Conservation (phyloP, 345 rosid genomes). For the Gossypioides kirkii region DNA sequence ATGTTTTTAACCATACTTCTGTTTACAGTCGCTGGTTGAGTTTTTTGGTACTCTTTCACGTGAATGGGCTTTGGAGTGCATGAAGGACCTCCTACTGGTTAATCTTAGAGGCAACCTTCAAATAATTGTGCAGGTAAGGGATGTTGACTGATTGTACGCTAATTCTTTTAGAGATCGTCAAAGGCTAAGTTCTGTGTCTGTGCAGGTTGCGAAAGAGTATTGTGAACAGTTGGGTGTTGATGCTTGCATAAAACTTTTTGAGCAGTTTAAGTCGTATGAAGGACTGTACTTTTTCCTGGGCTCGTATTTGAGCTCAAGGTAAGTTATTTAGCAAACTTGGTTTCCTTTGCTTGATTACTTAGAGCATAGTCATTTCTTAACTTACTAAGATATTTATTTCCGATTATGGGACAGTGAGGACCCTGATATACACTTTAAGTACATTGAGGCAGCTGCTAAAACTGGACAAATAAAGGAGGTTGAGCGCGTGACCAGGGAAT, state of each 20-base stretch:
- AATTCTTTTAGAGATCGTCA: background rate
- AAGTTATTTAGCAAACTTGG: slow-evolving; percentile 9
- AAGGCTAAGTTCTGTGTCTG: slow-evolving; percentile 20
- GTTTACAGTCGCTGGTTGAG: slow-evolving; percentile 85
- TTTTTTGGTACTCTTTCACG: slow-evolving; percentile 96
- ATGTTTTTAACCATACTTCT: slow-evolving; percentile 10
- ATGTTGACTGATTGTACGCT: slow-evolving; percentile 15
- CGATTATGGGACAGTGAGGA: slow-evolving; percentile 68
- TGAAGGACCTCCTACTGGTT: slow-evolving; percentile 94
- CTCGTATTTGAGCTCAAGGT: slow-evolving; percentile 96
- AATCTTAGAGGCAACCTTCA: slow-evolving; percentile 94
- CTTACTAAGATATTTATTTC: background rate
- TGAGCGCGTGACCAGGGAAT: slow-evolving; percentile 98
- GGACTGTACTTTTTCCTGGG: slow-evolving; percentile 98
- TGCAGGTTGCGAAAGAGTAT: slow-evolving; percentile 95
- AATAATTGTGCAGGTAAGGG: slow-evolving; percentile 89
- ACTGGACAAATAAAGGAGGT: slow-evolving; percentile 97
- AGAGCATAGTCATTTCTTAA: background rate
- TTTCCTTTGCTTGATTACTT: slow-evolving; percentile 10
- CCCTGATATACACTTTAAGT: slow-evolving; percentile 96
- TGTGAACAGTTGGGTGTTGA: slow-evolving; percentile 97
- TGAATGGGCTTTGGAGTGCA: slow-evolving; percentile 99
- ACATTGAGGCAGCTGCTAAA: slow-evolving; percentile 98
- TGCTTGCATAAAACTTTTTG: slow-evolving; percentile 87
- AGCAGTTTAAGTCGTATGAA: slow-evolving; percentile 96